Evolutionary conservation across 2,329 filamentous ascomycete species (phyloP).

Genomic region (Ophiognomonia clavigignenti-juglandacearum): DNA sequence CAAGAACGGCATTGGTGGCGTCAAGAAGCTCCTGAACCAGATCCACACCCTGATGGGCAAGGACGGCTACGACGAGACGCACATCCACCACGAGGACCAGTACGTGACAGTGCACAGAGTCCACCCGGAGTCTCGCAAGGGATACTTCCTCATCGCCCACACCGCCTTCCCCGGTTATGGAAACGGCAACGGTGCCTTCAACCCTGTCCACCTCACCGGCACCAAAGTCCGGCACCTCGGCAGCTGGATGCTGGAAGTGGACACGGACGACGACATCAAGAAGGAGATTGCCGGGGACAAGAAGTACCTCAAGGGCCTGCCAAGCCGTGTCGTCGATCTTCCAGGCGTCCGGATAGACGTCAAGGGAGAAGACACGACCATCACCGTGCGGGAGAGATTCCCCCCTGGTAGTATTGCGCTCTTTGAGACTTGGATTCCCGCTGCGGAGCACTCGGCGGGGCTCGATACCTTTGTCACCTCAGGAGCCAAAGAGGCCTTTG

Average conservation of each 20-base stretch:
- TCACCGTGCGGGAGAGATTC: conserved; percentile 77
- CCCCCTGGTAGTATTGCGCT: conserved; percentile 91
- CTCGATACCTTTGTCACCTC: conserved; percentile 83
- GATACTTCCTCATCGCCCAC: conserved; percentile 92
- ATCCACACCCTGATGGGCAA: conserved; percentile 95
- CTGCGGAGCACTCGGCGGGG: conserved; percentile 75
- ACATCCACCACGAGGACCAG: conserved; percentile 93
- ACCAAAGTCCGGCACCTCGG: conserved; percentile 83
- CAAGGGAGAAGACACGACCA: conserved; percentile 69
- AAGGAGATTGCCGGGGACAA: conserved; percentile 63
- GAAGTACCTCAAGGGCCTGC: conserved; percentile 72
- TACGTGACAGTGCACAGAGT: conserved; percentile 96
- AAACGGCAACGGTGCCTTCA: conserved; percentile 75
- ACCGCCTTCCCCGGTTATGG: conserved; percentile 92
- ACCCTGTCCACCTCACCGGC: conserved; percentile 72
- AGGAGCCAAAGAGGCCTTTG: conserved; percentile 74
- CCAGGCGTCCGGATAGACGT: conserved; percentile 68
- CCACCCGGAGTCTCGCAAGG: conserved; percentile 85
- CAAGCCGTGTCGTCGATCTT: conserved; percentile 71
- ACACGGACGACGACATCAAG: conserved; percentile 66
- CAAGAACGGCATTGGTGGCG: conserved; percentile 79
- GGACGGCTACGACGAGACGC: conserved; percentile 89
- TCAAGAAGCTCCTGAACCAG: conserved; percentile 91
- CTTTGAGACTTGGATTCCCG: conserved; percentile 93
- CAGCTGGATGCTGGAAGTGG: conserved; percentile 88